phyloP scores from a whole-genome alignment of 2,329 filamentous ascomycete species.

The Blastomyces silverae region DNA sequence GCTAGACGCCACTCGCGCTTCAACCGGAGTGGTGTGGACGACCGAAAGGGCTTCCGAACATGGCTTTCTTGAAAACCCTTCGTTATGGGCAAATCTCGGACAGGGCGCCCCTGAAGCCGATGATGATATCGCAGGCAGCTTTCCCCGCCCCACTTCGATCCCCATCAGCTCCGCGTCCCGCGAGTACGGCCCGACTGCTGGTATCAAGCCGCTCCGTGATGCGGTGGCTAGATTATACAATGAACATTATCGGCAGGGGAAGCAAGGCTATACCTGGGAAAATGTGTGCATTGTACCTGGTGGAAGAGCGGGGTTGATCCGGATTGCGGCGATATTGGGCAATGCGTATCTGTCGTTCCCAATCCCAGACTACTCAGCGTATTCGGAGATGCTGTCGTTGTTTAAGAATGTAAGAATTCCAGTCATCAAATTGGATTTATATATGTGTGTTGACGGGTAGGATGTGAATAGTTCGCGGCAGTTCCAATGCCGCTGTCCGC shows the following conservation, averaged over 20 bases:
- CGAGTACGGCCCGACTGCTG: constrained; percentile 90
- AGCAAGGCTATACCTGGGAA: constrained; percentile 89
- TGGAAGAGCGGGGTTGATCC: constrained; percentile 83
- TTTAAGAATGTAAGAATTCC: constrained; percentile 63
- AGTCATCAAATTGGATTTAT: background rate
- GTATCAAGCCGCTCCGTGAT: constrained; percentile 82
- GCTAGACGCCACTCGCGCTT: constrained; percentile 78
- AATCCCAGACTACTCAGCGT: constrained; percentile 90
- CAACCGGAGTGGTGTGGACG: constrained; percentile 85
- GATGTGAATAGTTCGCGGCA: constrained; percentile 61
- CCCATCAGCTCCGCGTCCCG: constrained; percentile 70
- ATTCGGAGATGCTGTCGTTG: constrained; percentile 93
- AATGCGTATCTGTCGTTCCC: constrained; percentile 93
- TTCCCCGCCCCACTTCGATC: constrained; percentile 70
- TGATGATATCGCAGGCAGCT: constrained; percentile 84
- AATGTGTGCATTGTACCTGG: constrained; percentile 96
- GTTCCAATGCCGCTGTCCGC: constrained; percentile 79
- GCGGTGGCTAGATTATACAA: constrained; percentile 93
- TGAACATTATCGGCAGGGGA: constrained; percentile 79
- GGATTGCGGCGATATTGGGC: constrained; percentile 88
- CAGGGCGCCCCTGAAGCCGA: constrained; percentile 93
- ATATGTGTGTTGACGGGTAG: background rate
- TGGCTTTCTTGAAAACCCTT: constrained; percentile 75
- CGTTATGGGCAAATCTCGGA: constrained; percentile 84
- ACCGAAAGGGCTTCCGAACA: constrained; percentile 69